Evolutionary conservation across 2,329 filamentous ascomycete genomes (phyloP).

Genomic region (Monosporascus cannonballus): DNA sequence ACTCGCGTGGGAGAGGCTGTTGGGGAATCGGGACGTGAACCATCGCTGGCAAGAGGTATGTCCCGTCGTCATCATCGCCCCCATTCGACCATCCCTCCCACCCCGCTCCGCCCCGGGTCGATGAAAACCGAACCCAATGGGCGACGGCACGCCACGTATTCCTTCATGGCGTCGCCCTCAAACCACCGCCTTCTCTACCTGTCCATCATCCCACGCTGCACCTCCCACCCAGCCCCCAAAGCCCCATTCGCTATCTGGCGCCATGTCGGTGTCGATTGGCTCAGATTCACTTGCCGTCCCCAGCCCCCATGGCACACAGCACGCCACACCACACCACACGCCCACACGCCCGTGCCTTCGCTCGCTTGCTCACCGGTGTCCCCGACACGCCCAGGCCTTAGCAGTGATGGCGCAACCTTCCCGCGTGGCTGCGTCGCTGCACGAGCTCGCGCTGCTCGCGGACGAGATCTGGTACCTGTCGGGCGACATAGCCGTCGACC

Average conservation of each 20-base stretch:
- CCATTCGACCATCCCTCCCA: neutral
- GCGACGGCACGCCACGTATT: neutral
- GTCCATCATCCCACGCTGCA: neutral
- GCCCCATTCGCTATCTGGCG: too few species aligned
- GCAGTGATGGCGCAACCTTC: constrained; percentile 83
- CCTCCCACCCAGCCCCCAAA: too few species aligned
- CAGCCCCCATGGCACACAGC: neutral
- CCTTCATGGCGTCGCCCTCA: neutral
- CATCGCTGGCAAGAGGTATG: constrained; percentile 80
- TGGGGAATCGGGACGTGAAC: constrained; percentile 67
- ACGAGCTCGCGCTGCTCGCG: constrained; percentile 73
- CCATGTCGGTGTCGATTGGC: neutral
- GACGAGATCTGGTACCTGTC: constrained; percentile 91
- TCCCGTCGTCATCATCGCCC: constrained; percentile 7
- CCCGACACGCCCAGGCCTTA: constrained; percentile 54
- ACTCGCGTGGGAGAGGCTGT: constrained; percentile 70
- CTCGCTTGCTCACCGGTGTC: neutral
- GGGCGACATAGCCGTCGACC: constrained; percentile 75
- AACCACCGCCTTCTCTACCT: neutral
- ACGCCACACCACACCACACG: neutral
- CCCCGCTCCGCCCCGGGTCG: constrained; percentile 1
- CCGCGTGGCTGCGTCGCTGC: constrained; percentile 68
- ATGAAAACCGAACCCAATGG: neutral
- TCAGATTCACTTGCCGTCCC: neutral
- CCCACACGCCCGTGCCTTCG: neutral